Base-by-base conservation (phyloP, 2,329 filamentous ascomycete genomes). In the Ophiocordyceps unilateralis region DNA sequence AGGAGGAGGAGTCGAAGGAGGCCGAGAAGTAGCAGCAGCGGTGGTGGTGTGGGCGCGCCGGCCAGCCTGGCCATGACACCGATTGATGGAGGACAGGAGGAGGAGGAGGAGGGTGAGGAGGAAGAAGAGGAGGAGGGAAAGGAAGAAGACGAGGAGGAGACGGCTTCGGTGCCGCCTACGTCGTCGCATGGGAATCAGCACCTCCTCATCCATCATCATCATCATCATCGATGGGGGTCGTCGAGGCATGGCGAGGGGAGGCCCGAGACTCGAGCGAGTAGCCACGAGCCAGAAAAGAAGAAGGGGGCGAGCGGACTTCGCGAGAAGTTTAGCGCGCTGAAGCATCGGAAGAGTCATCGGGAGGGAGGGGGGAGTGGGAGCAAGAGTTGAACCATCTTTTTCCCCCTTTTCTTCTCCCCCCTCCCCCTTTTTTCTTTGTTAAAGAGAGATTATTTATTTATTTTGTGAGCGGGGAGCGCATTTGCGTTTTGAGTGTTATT, bases 1-100 rank as follows among this genome's bases (percentile, higher is more conserved):
- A 21, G 19, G 37, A 55, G 59, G 19, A 75, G 72, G 50, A 63
- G 70, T 41, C 69, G 69, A 53, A 74, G 71, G 43, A 76, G 30
- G 4, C 9, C 12, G 2, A 3, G 30, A 15, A 34, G 30, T 14
- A n/a, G 15, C 30, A 34, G 30, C 30, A 17, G 30, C 30, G 30
- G 30, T 8, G 30, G 9, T 5, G 26, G 26, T 9, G 26, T 28
- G n/a, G 23, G 11, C 11, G 6, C 23, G 30, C n/a, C 30, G 30
- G 26, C 26, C 30, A 17, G 30, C n/a, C 15, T 34, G 30, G n/a
- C 30, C 14, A 34, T 34, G 30, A 34, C 30, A 14, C 30, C 30
- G 30, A 34, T 34, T 5, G 30, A 34, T 17, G 30, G 10, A 17
- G 12, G 7, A 12, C 10, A 28, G 26, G 26, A 28, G 26, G 5